Evolutionary conservation across 306 rosid genomes (phyloP).

Genomic region (Lathyrus sativus): DNA sequence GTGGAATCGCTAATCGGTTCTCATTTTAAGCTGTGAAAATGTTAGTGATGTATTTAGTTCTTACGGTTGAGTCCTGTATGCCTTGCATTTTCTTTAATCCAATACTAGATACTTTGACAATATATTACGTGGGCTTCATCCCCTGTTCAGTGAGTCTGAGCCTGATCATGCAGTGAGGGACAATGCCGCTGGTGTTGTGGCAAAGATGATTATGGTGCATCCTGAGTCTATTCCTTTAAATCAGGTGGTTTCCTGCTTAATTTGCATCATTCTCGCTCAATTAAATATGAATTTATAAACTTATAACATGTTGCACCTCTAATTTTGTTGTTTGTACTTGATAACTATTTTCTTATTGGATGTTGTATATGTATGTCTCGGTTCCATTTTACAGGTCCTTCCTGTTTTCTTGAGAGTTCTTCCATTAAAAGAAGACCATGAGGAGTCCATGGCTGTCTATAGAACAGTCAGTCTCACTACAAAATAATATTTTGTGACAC

Average conservation of each 20-base stretch:
- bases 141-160: slow-evolving; percentile 94
- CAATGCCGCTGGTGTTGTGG: slow-evolving; percentile 98
- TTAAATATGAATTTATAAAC: too few relatives aligned
- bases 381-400: slow-evolving; percentile 72
- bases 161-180: slow-evolving; percentile 97
- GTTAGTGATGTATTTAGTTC: slow-evolving; percentile 1
- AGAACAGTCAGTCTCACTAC: too few relatives aligned
- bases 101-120: slow-evolving; percentile 74
- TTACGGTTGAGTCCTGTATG: slow-evolving; percentile 26
- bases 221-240: too few relatives aligned
- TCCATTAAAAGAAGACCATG: slow-evolving; percentile 94
- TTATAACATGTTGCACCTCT: too few relatives aligned
- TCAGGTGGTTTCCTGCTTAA: too few relatives aligned
- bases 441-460: slow-evolving; percentile 92
- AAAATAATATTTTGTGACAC: too few relatives aligned
- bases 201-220: slow-evolving; percentile 96
- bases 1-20: too few relatives aligned
- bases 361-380: slow-evolving; percentile 23
- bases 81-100: slow-evolving; percentile 43
- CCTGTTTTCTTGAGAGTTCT: slow-evolving; percentile 87
- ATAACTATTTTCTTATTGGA: slow-evolving; percentile 14
- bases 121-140: slow-evolving; percentile 79
- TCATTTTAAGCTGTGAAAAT: too few relatives aligned
- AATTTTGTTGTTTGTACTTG: too few relatives aligned
- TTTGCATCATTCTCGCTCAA: too few relatives aligned